Evolutionary conservation across 768 basidiomycete species (phyloP), one percentile per base, ranked within the genome.

Genomic region (Sutorius australiensis): DNA sequence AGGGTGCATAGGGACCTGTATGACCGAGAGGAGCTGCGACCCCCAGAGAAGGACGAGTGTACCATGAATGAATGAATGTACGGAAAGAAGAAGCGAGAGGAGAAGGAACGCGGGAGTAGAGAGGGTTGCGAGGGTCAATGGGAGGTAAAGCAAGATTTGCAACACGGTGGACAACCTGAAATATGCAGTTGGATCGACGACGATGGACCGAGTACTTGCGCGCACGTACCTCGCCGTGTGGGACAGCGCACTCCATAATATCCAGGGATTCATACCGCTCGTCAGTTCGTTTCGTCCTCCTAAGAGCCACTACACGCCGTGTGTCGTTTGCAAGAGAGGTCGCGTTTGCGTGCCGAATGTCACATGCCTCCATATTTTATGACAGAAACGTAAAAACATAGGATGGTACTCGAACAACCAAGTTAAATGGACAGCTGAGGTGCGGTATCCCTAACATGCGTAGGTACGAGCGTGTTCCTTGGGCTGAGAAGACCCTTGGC

Each of bases 1-100:
- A 0, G 90, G 84, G 67, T 92, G 90, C 76, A 91, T 84, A 9
- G 91, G 91, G 31, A 92, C 80, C 72, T 93, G 91, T 51, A 92
- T 75, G 54, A 93, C 77, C 13, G 88, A 83, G 46, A 92, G 76
- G 13, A 81, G 79, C 42, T 81, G 75, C 12, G 87, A 88, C 51
- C 82, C 81, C 81, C 83, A 88, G 52, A 89, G 59, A 38, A 88
- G 76, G 53, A 82, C 75, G 62, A 92, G 76, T 2, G 89, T 89
- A 51, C 90, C 89, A 75, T 93, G 91, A 43, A 92, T 81, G 68
- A 92, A 76, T 1, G 89, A 82, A 65, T 92, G 90, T 31, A 79
- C 61, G 46, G 86, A 84, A 47, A 92, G 76, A 12, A 92, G 80
- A 17, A 93, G 75, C 10, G 91, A 92, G 33, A 92, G 81, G 27